A percentile compares a stretch with the other conserved stretches of the same genome.
These are phyloP conservation scores for Phoenix dactylifera DNA, from an alignment of 176 grass and related monocot species.

Conservation along the genomic window DNA sequence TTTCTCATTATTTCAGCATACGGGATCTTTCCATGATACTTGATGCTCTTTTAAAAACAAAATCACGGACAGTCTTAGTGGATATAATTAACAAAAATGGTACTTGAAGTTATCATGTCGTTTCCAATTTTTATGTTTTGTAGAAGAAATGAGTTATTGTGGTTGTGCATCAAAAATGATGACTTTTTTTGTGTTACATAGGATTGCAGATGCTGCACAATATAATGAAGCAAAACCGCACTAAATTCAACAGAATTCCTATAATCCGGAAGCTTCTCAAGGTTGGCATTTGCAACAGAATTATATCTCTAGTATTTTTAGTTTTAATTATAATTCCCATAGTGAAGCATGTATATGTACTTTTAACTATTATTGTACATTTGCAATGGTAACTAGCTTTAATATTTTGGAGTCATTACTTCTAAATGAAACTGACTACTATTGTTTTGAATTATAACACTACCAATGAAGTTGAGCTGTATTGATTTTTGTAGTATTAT, in stretches of 20 bases:
- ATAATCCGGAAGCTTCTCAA: conserved; percentile 97
- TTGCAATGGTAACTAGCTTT: too few relatives aligned
- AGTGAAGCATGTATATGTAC: too few relatives aligned
- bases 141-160: too few relatives aligned
- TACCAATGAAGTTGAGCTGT: too few relatives aligned
- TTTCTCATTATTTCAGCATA: conserved; percentile 49
- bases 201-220: conserved; percentile 95
- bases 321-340: too few relatives aligned
- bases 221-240: conserved; percentile 89
- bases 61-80: conserved; percentile 57
- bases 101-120: conserved; percentile 13
- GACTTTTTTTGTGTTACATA: conserved; percentile 23
- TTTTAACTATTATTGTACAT: too few relatives aligned
- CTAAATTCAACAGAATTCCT: conserved; percentile 59
- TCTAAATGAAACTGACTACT: too few relatives aligned
- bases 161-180: neutral
- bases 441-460: too few relatives aligned
- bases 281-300: conserved; percentile 20
- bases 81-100: conserved; percentile 86
- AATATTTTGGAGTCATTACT: too few relatives aligned
- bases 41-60: conserved; percentile 90
- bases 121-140: too few relatives aligned
- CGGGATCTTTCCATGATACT: conserved; percentile 94
- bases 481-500: too few relatives aligned
- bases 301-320: too few relatives aligned